Evolutionary conservation across 495 filamentous ascomycete genomes (phyloP).

Genomic region (Tuber brumale): DNA sequence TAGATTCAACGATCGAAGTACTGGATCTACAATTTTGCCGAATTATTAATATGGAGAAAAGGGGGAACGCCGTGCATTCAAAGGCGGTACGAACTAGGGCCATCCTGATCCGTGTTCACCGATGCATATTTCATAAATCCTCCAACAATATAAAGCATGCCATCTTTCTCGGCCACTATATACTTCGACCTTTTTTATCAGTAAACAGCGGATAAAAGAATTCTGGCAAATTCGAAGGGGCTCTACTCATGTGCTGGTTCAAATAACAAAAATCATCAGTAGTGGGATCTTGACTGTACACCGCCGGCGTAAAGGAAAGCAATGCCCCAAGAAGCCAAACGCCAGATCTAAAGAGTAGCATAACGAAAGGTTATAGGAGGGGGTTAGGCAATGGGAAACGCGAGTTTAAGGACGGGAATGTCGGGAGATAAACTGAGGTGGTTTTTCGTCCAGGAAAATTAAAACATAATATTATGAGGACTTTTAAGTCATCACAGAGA

Average conservation of each 20-base stretch:
- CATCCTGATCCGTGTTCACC: neutral
- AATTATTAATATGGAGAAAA: neutral
- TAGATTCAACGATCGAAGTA: conserved; percentile 6
- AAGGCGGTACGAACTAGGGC: neutral
- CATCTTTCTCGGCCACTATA: conserved; percentile 5
- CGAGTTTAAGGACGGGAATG: neutral
- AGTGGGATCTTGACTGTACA: neutral
- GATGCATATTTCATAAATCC: neutral
- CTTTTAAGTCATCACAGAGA: neutral
- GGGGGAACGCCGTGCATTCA: neutral
- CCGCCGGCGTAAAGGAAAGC: neutral
- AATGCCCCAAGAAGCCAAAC: neutral
- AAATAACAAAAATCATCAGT: neutral
- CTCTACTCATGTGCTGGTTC: neutral
- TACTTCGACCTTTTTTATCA: neutral
- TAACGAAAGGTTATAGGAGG: neutral
- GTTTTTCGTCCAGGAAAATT: neutral
- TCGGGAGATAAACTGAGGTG: neutral
- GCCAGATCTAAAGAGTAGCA: neutral
- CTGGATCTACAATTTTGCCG: neutral
- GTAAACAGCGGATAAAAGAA: neutral
- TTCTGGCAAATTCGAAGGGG: neutral
- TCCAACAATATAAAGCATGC: conserved; percentile 7
- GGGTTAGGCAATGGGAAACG: neutral
- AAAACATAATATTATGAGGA: too few species aligned